These are phyloP conservation scores for Naganishia sp. DNA, from an alignment of 1,284 basidiomycete species.

Conservation along the genomic window DNA sequence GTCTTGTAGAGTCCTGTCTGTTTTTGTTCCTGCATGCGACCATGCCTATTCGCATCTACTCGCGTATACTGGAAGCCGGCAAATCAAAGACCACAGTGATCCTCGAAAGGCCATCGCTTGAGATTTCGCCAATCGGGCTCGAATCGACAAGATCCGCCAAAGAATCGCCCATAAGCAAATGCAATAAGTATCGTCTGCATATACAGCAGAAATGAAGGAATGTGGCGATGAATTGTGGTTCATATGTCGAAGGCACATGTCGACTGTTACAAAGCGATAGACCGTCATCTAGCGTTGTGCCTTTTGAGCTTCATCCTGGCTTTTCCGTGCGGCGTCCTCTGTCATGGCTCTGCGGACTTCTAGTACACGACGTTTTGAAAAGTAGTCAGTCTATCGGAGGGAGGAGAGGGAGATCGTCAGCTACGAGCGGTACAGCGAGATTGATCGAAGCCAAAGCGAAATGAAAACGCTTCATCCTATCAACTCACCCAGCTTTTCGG, in stretches of 20 bases:
- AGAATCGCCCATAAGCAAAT: too few relatives aligned
- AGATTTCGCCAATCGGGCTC: too few relatives aligned
- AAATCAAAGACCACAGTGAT: too few relatives aligned
- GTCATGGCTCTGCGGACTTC: conserved; percentile 53
- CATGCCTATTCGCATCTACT: too few relatives aligned
- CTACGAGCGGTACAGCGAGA: neutral
- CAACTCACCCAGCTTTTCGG: conserved; percentile 55
- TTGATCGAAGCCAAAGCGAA: neutral
- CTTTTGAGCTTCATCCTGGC: conserved; percentile 36
- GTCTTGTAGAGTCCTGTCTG: too few relatives aligned
- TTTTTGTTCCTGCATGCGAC: too few relatives aligned
- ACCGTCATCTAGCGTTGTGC: neutral
- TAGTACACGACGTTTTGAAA: conserved; percentile 55
- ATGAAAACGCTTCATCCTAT: too few relatives aligned
- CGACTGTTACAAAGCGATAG: too few relatives aligned
- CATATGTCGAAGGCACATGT: neutral
- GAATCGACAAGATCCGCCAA: too few relatives aligned
- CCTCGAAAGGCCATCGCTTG: too few relatives aligned
- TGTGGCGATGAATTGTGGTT: neutral
- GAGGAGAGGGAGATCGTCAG: neutral
- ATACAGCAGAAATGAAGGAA: too few relatives aligned
- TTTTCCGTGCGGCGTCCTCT: conserved; percentile 45
- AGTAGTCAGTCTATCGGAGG: conserved; percentile 54
- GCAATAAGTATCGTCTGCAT: neutral
- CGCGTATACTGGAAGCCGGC: too few relatives aligned